Conservation (phyloP, 2,329 filamentous ascomycete genomes). For the Nannizziopsis barbatae region DNA sequence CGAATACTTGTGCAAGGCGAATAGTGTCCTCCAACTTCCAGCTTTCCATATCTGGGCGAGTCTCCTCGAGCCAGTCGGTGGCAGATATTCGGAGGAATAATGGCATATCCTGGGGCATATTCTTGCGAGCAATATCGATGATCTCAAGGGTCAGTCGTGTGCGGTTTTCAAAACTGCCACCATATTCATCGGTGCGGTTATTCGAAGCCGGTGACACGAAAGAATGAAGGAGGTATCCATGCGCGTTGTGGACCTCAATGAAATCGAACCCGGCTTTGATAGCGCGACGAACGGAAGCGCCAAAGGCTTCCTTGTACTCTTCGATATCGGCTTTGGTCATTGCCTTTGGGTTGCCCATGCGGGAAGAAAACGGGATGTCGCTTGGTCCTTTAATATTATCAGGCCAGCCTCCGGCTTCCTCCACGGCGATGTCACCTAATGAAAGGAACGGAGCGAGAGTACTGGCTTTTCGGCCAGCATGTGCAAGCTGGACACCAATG, state of each 20-base stretch:
- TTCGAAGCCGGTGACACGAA: constrained; percentile 64
- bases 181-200: constrained; percentile 48
- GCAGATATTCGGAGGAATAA: constrained; percentile 63
- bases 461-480: constrained; percentile 61
- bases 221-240: constrained; percentile 62
- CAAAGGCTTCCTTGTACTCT: constrained; percentile 52
- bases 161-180: constrained; percentile 51
- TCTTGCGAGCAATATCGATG: constrained; percentile 49
- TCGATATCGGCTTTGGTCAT: constrained; percentile 60
- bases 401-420: constrained; percentile 45
- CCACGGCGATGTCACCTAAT: constrained; percentile 43
- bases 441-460: constrained; percentile 54
- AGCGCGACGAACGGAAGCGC: constrained; percentile 47
- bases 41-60: constrained; percentile 43
- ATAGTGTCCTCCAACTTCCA: constrained; percentile 59
- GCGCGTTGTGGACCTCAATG: constrained; percentile 70
- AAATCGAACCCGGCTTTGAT: constrained; percentile 62
- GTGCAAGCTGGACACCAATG: constrained; percentile 63
- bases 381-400: constrained; percentile 47
- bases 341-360: constrained; percentile 45
- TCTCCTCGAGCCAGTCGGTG: constrained; percentile 62
- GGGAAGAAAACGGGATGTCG: constrained; percentile 47
- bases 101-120: constrained; percentile 57
- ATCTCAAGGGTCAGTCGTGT: constrained; percentile 57
- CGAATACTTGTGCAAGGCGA: constrained; percentile 54